Base-by-base conservation (phyloP, 768 basidiomycete genomes). In the Kwoniella heveanensis region DNA sequence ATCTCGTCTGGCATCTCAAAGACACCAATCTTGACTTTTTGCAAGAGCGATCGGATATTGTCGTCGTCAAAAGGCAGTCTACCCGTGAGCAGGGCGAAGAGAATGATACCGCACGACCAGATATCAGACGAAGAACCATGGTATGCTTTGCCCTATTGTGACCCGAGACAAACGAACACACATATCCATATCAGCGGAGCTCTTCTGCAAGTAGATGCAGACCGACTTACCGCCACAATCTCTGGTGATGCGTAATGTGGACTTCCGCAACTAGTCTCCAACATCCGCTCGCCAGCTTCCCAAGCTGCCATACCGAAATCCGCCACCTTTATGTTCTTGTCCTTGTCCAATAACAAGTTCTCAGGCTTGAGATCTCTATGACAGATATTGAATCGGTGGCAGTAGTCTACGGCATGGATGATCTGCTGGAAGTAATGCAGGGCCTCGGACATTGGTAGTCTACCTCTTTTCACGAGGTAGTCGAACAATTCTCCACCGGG, bases 241-340 rank as follows among this genome's bases (percentile, higher is more conserved):
- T 97, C 94, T 0, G 94, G 93, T 13, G 90, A 90, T 19, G 92
- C 92, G 64, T 98, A 96, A 78, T 96, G 94, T 59, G 93, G 93
- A 69, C 90, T 92, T 29, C 94, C 94, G 69, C 94, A 96, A 24
- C 90, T 89, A 0, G 93, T 96, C 71, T 85, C 85, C 54, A 96
- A 83, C 77, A 87, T 77, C 17, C 83, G 81, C 55, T 80, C 80
- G 44, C 85, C 85, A 25, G 82, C 83, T 80, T 92, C 90, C 88
- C 90, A 93, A 32, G 90, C 90, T 2, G 93, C 92, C 90, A 96
- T 93, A n/a, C 94, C 93, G 77, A 96, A 94, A 81, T 97, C 94
- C 1, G 91, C 92, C 32, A 97, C 88, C 77, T 95, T 98, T 85
- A 97, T 88, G 51, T 92, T 92, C 67, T 85, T 86, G 72, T 90